Percentiles rank a stretch among this genome's conserved stretches.
phyloP scores from a whole-genome alignment of 2,329 filamentous ascomycete species.

The Trichoderma guizhouense region DNA sequence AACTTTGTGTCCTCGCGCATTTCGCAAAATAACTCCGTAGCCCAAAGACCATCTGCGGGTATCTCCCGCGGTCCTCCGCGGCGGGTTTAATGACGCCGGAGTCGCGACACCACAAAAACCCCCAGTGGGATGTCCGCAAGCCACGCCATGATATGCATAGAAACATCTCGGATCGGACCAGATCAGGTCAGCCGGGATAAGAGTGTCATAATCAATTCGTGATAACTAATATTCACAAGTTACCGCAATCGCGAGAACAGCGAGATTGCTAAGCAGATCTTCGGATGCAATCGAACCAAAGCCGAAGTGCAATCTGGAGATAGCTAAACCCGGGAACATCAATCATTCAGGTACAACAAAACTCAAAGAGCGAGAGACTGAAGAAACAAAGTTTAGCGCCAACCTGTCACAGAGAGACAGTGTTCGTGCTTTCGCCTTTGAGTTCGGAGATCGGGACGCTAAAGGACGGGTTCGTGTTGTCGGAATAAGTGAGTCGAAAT shows the following conservation, averaged over 20 bases:
- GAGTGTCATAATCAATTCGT: neutral
- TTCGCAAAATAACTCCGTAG: neutral
- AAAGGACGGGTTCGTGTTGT: neutral
- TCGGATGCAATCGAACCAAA: neutral
- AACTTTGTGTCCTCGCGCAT: neutral
- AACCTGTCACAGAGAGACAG: neutral
- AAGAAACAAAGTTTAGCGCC: neutral
- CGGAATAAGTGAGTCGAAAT: neutral
- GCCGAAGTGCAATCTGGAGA: neutral
- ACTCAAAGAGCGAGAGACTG: neutral
- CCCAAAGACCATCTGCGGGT: neutral
- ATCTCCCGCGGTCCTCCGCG: neutral
- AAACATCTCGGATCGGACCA: neutral
- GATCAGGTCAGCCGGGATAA: neutral
- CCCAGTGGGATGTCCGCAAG: neutral
- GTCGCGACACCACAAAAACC: neutral
- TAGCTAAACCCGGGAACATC: neutral
- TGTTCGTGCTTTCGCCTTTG: neutral
- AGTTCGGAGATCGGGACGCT: neutral
- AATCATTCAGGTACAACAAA: neutral
- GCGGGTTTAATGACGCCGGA: neutral
- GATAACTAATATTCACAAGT: accelerated
- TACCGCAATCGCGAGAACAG: neutral
- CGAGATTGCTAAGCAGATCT: neutral
- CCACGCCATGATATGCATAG: neutral